Conservation (phyloP, 2,329 filamentous ascomycete species). For the Fusarium armeniacum region DNA sequence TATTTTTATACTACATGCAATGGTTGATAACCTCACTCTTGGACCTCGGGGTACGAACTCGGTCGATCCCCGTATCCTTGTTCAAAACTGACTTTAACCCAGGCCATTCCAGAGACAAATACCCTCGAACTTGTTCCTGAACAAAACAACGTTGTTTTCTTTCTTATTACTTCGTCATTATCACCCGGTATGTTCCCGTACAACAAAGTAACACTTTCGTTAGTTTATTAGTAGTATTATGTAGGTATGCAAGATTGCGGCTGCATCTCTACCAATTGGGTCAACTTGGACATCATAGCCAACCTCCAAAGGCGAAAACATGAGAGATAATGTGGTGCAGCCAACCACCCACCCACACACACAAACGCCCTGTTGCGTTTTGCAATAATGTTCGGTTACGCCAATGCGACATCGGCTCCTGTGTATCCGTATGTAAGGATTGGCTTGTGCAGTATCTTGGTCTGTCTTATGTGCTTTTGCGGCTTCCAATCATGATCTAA, state of each 20-base stretch:
- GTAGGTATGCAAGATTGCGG: slow-evolving; percentile 26
- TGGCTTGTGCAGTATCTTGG: neutral
- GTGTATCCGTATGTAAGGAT: neutral
- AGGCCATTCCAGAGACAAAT: slow-evolving; percentile 15
- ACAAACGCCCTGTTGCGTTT: slow-evolving; percentile 28
- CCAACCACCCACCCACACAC: slow-evolving; percentile 24
- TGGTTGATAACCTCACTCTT: slow-evolving; percentile 6
- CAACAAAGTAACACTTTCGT: slow-evolving; percentile 1
- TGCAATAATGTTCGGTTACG: slow-evolving; percentile 14
- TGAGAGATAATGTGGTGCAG: slow-evolving; percentile 34
- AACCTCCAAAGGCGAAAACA: slow-evolving; percentile 18
- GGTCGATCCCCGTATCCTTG: neutral
- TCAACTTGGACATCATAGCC: slow-evolving; percentile 23
- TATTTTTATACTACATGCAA: slow-evolving; percentile 23
- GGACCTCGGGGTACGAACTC: slow-evolving; percentile 14
- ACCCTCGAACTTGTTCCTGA: slow-evolving; percentile 3
- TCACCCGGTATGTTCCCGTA: slow-evolving; percentile 14
- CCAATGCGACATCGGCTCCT: slow-evolving; percentile 45
- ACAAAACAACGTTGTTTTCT: neutral
- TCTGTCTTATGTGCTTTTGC: slow-evolving; percentile 11
- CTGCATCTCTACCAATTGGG: slow-evolving; percentile 38
- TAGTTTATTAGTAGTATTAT: neutral
- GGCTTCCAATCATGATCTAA: slow-evolving; percentile 25
- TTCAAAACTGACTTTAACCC: slow-evolving; percentile 5
- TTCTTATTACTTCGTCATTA: slow-evolving; percentile 3